phyloP scores from a whole-genome alignment of 2,329 filamentous ascomycete genomes.

The Talaromyces verruculosus region DNA sequence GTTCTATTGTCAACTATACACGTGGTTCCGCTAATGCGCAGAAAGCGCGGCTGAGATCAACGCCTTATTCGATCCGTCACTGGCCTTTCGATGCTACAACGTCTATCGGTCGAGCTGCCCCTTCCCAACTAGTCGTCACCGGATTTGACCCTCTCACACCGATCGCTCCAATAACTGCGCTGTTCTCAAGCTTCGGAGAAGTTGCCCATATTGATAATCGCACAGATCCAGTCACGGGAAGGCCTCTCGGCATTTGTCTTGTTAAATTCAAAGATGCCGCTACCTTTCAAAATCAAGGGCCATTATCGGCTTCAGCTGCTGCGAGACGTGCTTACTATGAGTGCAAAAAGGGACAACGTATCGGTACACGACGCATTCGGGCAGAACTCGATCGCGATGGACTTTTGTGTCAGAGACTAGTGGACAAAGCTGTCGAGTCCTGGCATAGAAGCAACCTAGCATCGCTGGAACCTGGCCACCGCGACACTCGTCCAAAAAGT shows the following conservation, averaged over 20 bases:
- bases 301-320: constrained; percentile 71
- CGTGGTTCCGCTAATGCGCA: constrained; percentile 63
- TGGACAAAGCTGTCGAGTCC: constrained; percentile 70
- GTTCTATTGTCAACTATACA: constrained; percentile 64
- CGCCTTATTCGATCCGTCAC: constrained; percentile 76
- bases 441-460: constrained; percentile 55
- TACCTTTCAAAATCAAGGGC: constrained; percentile 52
- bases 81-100: constrained; percentile 80
- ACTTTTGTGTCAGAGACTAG: constrained; percentile 72
- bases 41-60: constrained; percentile 68
- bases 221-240: constrained; percentile 90
- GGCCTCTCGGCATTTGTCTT: constrained; percentile 88
- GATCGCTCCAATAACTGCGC: constrained; percentile 52
- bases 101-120: constrained; percentile 83
- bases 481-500: constrained; percentile 45
- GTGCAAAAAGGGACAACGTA: constrained; percentile 73
- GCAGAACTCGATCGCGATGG: constrained; percentile 91
- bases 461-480: constrained; percentile 32
- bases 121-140: constrained; percentile 87
- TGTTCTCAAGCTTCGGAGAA: constrained; percentile 55
- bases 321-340: constrained; percentile 74
- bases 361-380: constrained; percentile 73
- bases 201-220: constrained; percentile 91
- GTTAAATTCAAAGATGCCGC: constrained; percentile 79
- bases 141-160: constrained; percentile 90